Base-by-base conservation (phyloP, 2,329 filamentous ascomycete genomes). In the Penicillium sp. region DNA sequence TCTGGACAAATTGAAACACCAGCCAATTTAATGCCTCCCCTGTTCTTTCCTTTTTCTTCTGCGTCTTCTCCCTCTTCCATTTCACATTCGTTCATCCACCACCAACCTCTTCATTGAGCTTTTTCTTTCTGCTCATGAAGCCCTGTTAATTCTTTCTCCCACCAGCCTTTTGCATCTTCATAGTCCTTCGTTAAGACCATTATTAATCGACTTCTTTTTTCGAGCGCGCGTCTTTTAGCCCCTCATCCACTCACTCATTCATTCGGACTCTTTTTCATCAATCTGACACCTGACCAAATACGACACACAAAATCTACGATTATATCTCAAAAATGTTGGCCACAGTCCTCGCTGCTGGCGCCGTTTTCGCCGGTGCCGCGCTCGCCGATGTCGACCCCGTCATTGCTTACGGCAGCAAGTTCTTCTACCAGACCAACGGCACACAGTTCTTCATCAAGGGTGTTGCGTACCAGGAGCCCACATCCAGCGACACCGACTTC, bases 381-480 rank as follows among this genome's bases (percentile, higher is more conserved):
- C 66, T 76, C 52, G 83, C 84, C 54, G 81, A 82, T 61, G 72
- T 88, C 55, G 56, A 80, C 60, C 70, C 76, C 24, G 82, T 83
- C 61, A 75, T 81, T 28, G 23, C 54, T 24, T 64, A 87, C 83
- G 87, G 90, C 65, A 83, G 83, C 71, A 92, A 94, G 76, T 93
- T 97, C 82, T 97, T 95, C 82, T 92, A 89, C 80, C 82, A 89
- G 74, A 89, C 87, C 73, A 89, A 87, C 73, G 87, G 87, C 66
- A 87, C 85, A 23, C 83, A 90, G 77, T 90, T 89, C 77, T 95
- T 86, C 81, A 90, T 97, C 74, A 90, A 88, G 75, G 94, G 94
- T 78, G 81, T 99, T 65, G 94, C 94, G 64, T 99, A 99, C 79
- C 94, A 99, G 80, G 85, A 70, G 78, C 73, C 65, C 71, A 3